Evolutionary conservation across 192 early-diverging fungal species (phyloP), one percentile per base, ranked within the genome.

Genomic region (Coemansia furcata): DNA sequence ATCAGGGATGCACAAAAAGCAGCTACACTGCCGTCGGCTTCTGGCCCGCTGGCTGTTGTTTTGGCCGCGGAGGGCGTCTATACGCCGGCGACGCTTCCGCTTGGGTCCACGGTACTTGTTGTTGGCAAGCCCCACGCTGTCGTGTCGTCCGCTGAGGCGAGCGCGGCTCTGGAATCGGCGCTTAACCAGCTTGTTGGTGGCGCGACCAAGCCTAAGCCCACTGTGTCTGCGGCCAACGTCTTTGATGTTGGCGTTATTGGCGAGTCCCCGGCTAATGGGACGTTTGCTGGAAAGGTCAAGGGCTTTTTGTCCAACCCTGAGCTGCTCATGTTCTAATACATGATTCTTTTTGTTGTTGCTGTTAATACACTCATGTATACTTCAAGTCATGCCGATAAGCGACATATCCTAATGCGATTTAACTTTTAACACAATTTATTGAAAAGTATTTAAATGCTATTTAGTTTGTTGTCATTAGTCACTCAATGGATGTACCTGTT

Each of bases 51-150:
- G 3, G 68, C 73, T 0, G 73, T 71, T 26, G 60, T 78, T 3
- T 54, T 75, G 47, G 70, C 73, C 0, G 21, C 70, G 0, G 73
- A 78, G 57, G 69, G 52, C 74, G 82, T 65, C 83, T 92, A 70
- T 73, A 88, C 66, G 21, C 71, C 62, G 1, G 55, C 17, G 83
- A 85, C 67, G 83, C 87, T 78, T 26, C 70, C 72, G 47, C 78
- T 80, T 9, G 85, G 84, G 15, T 71, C 88, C 2, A 65, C 82
- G 0, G 89, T 91, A 29, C 74, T 93, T 39, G 86, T 89, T 59
- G 87, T 91, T 35, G 90, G 91, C 72, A 46, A 59, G 36, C 76
- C 75, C 4, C 59, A 67, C 15, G 44, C 40, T 3, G 72, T 68
- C 4, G 74, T 80, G 5, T 74, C 77, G 6, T n/a, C 68, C 10